Base-by-base conservation (phyloP, 2,329 filamentous ascomycete species). In the Rhexocercosporidium sp. region DNA sequence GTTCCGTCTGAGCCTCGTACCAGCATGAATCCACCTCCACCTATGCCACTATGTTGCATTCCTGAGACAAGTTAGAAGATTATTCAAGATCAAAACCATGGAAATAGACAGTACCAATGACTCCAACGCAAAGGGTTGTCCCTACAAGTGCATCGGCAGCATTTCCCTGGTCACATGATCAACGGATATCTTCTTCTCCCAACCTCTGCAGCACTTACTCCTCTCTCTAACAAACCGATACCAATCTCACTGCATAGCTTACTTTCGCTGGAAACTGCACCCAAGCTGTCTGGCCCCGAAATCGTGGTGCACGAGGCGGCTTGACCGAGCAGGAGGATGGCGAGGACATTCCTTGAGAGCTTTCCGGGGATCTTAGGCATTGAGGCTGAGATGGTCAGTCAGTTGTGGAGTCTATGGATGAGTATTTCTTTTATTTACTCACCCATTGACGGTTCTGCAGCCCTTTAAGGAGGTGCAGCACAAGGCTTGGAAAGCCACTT, bases 11-110 rank as follows among this genome's bases (percentile, higher is more conserved):
- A 81, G 39, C 88, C 84, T 57, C 92, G 89, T 5, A 97, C 87
- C 5, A 97, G 83, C 85, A 94, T 92, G 80, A 98, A 98, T 1
- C 95, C 95, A 47, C 95, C 95, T 7, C 95, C 95, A 22, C 92
- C 94, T 67, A 97, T 91, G 18, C 95, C 94, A 47, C 86, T 87
- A 77, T 94, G 92, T 73, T 93, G 92, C 88, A 92, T 92, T 65
- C 86, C 82, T 84, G 39, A n/a, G 11, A 25, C 18, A 18, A 6
- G 29, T 66, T 27, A 67, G n/a, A 59, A 12, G 18, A 51, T 31
- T 16, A 14, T n/a, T n/a, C n/a, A n/a, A n/a, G n/a, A 18, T 2
- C 1, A 12, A 29, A 14, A 5, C n/a, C 46, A 22, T 29, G 1
- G 34, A 3, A 25, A 29, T 22, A n/a, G 16, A 51, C 8, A 59